These are phyloP conservation scores for Silene conica DNA, from an alignment of 148 eudicot species.

Conservation along the genomic window DNA sequence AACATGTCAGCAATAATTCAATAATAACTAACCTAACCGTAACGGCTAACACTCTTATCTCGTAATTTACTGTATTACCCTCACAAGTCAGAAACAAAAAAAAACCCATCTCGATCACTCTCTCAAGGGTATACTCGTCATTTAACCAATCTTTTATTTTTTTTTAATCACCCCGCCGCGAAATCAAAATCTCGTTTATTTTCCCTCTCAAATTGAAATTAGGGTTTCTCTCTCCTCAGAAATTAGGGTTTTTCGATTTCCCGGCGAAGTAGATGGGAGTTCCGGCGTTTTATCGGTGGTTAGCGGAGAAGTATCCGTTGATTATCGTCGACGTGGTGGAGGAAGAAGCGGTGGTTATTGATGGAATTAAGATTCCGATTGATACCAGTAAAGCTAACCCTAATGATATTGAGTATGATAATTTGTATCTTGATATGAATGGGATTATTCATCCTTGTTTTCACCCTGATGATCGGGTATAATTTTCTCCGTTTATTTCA, in stretches of 20 bases:
- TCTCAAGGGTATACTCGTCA: not conserved
- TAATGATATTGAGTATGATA: slow-evolving; percentile 70
- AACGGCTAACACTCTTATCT: not conserved
- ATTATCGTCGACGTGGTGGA: slow-evolving; percentile 74
- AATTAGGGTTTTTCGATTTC: not conserved
- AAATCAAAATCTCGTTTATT: not conserved
- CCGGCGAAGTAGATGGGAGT: slow-evolving; percentile 54
- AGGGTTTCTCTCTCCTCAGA: slow-evolving; percentile 16
- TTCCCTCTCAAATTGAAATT: slow-evolving; percentile 1
- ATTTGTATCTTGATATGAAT: slow-evolving; percentile 86
- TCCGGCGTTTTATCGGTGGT: slow-evolving; percentile 92
- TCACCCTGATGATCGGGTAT: slow-evolving; percentile 90
- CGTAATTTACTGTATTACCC: not conserved
- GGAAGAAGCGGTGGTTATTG: slow-evolving; percentile 68
- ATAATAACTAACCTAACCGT: not conserved
- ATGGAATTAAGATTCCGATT: slow-evolving; percentile 64
- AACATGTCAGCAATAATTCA: too few relatives aligned
- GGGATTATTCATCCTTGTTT: slow-evolving; percentile 92
- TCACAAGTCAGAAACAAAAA: too few relatives aligned
- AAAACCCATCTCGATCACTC: too few relatives aligned
- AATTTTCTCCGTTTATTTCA: not conserved
- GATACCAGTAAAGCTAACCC: slow-evolving; percentile 85
- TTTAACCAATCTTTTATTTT: not conserved
- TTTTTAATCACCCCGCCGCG: not conserved
- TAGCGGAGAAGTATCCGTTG: slow-evolving; percentile 92